Base-by-base conservation (phyloP, 345 rosid genomes). In the Limnanthes douglasii region DNA sequence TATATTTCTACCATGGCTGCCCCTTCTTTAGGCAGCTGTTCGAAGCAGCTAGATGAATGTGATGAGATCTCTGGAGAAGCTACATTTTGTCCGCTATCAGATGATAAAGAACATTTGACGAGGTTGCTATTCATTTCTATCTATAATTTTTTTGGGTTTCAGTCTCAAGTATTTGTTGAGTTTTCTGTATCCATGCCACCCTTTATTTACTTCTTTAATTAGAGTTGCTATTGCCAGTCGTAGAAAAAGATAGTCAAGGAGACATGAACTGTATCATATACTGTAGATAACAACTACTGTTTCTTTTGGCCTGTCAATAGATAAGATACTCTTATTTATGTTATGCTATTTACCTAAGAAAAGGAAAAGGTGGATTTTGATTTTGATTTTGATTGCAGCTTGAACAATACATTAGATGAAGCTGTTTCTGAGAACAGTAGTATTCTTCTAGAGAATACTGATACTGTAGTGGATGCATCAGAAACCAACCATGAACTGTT, bases 311-410 rank as follows among this genome's bases (percentile, higher is more conserved):
- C n/a, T n/a, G n/a, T n/a, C n/a, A n/a, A n/a, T n/a, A n/a, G n/a
- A n/a, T n/a, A n/a, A n/a, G n/a, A n/a, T n/a, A n/a, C n/a, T n/a
- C n/a, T n/a, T n/a, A n/a, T n/a, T n/a, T n/a, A n/a, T n/a, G n/a
- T n/a, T n/a, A n/a, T n/a, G n/a, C n/a, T n/a, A n/a, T n/a, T n/a
- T n/a, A n/a, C 37, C 8, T 21, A 8, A 6, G 32, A 28, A 34
- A 3, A 21, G 5, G n/a, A 8, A 41, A 18, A 5, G 39, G 20
- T 21, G 17, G 40, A 10, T 24, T 31, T 34, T 62, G 39, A 56
- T 25, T 2, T 43, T 14, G 42, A 21, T 2, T 43, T 43, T 70
- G 21, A 32, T 56, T 62, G 53, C 56, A 78, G 85, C 51, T 49
- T 62, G 53, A 46, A 24, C 27, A 43, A 35, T 66, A 19, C 41